Base-by-base conservation (phyloP, 306 rosid genomes). In the Prinsepia uniflora region DNA sequence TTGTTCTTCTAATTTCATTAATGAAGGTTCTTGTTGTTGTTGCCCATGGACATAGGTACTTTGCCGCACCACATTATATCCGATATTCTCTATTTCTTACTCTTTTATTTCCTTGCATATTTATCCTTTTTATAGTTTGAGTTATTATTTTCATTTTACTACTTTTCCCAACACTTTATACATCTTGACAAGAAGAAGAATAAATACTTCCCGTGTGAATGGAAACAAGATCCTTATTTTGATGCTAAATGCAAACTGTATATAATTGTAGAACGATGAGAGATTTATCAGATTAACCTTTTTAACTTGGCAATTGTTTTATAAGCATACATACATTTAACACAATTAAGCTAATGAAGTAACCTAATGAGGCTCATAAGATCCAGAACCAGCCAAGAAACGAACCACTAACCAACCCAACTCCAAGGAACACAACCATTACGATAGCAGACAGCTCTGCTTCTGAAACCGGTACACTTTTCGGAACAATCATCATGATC, bases 341-440 rank as follows among this genome's bases (percentile, higher is more conserved):
- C 22, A 42, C 5, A 62, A 8, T 10, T 71, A 30, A 30, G 36
- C 36, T 30, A 30, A 30, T 36, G 6, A 17, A 34, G 59, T 39
- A 60, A 52, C 52, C 7, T 13, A 41, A 1, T 44, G 52, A 72
- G 39, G 30, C 47, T 86, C 79, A 91, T 41, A 90, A 72, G 56
- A 86, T 83, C 97, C 97, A 91, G 72, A 91, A 80, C 99, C 99
- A 94, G 62, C 97, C 88, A 40, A 91, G 79, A 36, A 91, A 85
- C 0, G 99, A 94, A 58, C 99, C 97, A 59, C 89, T 79, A 34
- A 81, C 96, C 88, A 94, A 81, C 41, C 99, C 96, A 4, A 91
- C 78, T 40, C 96, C 99, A 6, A 94, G 84, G 80, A 94, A 89
- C 55, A 82, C 84, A 18, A 82, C 75, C 99, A 94, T 94, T 22